Evolutionary conservation across 2,329 filamentous ascomycete species (phyloP).

Genomic region (Lachnellula hyalina): DNA sequence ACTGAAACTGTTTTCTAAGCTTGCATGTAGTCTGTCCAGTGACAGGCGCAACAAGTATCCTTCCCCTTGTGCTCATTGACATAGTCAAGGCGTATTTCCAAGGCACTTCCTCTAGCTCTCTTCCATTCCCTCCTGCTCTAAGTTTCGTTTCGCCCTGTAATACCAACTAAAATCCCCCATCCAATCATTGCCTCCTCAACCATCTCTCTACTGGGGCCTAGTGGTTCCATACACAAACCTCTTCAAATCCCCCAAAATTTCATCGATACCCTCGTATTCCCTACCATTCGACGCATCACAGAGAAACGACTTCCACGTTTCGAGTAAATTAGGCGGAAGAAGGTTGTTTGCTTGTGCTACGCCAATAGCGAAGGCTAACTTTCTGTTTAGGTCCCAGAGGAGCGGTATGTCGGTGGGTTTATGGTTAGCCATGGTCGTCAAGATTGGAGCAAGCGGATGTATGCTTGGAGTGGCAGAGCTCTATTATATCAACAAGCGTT

Average conservation of each 20-base stretch:
- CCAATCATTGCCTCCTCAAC: not conserved
- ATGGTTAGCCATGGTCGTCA: too few relatives aligned
- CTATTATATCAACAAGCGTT: too few relatives aligned
- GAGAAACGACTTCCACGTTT: not conserved
- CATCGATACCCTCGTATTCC: not conserved
- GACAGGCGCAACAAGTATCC: too few relatives aligned
- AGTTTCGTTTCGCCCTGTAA: not conserved
- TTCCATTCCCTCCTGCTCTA: not conserved
- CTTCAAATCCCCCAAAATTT: not conserved
- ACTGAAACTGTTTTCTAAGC: not conserved
- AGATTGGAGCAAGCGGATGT: too few relatives aligned
- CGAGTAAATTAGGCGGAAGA: not conserved
- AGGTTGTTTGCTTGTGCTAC: not conserved
- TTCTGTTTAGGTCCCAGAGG: not conserved
- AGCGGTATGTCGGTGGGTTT: not conserved
- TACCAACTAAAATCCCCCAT: not conserved
- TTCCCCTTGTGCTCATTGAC: not conserved
- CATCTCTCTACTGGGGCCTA: not conserved
- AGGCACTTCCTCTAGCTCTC: not conserved
- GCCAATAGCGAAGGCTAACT: constrained; percentile 1
- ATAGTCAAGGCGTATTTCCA: not conserved
- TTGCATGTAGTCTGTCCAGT: not conserved
- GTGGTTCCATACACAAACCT: not conserved
- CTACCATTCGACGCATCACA: not conserved
- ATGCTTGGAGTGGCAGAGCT: too few relatives aligned